These are phyloP conservation scores for Lotus japonicus DNA, from an alignment of 306 rosid genomes.

Conservation along the genomic window DNA sequence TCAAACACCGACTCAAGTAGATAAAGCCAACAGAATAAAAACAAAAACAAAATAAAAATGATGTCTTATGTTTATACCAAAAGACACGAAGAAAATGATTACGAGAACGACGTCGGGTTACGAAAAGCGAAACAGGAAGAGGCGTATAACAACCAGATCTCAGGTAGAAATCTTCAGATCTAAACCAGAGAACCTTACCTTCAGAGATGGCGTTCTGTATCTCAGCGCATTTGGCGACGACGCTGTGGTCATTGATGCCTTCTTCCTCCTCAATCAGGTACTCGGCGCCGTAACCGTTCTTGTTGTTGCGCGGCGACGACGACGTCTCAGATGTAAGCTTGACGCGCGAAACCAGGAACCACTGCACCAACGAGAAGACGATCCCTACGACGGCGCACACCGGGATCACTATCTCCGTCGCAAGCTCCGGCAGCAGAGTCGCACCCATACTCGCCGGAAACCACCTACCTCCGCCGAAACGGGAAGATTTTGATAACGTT, in stretches of 20 bases:
- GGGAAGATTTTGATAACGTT: neutral
- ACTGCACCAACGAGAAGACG: conserved; percentile 58
- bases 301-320: conserved; percentile 23
- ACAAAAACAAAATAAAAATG: neutral
- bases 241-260: conserved; percentile 62
- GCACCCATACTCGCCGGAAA: conserved; percentile 50
- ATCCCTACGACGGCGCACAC: conserved; percentile 59
- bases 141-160: neutral
- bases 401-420: conserved; percentile 58
- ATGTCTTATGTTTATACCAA: too few species aligned
- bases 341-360: conserved; percentile 63
- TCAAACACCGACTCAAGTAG: neutral
- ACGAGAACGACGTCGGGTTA: too few species aligned
- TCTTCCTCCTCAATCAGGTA: conserved; percentile 68
- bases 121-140: neutral
- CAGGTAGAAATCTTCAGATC: neutral
- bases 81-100: neutral
- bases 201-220: conserved; percentile 74
- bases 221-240: conserved; percentile 65
- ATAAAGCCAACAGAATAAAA: neutral
- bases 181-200: conserved; percentile 32
- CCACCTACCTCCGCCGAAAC: conserved; percentile 16
- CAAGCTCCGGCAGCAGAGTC: conserved; percentile 45
- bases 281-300: conserved; percentile 50
- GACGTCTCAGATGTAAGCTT: conserved; percentile 50